A percentile compares a stretch with the other conserved stretches of the same genome.
Conservation (phyloP, 1,284 basidiomycete species). For the Moniliophthora roreri region DNA sequence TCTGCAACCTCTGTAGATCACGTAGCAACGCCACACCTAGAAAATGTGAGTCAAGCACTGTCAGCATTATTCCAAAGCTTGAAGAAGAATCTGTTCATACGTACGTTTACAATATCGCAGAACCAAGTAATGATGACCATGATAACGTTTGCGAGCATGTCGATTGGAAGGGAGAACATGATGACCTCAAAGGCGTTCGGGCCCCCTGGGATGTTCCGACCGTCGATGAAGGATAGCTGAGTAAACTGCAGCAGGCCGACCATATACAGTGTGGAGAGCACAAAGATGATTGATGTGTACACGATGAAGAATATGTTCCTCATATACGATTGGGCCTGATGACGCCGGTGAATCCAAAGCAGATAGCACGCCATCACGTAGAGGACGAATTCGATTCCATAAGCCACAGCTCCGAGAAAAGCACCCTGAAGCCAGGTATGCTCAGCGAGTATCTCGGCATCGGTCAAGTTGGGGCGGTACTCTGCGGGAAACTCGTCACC, state of each 20-base stretch:
- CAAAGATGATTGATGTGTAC: conserved; percentile 26
- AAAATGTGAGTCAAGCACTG: conserved; percentile 9
- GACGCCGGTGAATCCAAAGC: conserved; percentile 13
- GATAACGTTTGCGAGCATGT: conserved; percentile 26
- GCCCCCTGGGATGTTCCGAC: conserved; percentile 31
- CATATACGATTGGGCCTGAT: conserved; percentile 1
- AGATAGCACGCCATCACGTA: conserved; percentile 18
- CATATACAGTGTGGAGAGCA: conserved; percentile 26
- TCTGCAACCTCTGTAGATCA: no score
- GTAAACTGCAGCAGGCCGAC: conserved; percentile 21
- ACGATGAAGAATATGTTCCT: conserved; percentile 15
- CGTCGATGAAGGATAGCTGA: conserved; percentile 30
- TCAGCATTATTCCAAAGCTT: not conserved
- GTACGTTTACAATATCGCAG: conserved; percentile 29
- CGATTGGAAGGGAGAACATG: conserved; percentile 24
- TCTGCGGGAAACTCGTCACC: not conserved
- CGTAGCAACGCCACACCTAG: no score
- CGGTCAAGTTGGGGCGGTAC: conserved; percentile 17
- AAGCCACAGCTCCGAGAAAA: conserved; percentile 27
- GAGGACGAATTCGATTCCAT: conserved; percentile 23
- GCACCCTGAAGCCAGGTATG: conserved; percentile 29
- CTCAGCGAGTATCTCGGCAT: conserved; percentile 26
- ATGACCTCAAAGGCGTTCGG: conserved; percentile 24
- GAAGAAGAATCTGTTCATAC: no score
- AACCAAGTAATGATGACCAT: conserved; percentile 27